Evolutionary conservation across 306 rosid species (phyloP).

Genomic region (Vigna nakashimae): DNA sequence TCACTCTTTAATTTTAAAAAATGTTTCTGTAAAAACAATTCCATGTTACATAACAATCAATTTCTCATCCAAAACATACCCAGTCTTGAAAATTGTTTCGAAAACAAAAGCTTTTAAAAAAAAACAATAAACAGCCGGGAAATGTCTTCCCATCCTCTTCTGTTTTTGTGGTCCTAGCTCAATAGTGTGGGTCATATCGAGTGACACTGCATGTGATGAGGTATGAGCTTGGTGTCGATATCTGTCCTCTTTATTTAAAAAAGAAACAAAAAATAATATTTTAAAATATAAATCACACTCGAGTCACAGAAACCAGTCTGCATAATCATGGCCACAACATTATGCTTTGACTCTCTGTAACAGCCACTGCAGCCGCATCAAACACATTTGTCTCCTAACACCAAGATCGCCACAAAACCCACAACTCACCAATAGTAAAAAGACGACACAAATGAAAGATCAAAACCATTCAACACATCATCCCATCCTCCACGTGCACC

Average conservation of each 20-base stretch:
- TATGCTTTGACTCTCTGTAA: background rate
- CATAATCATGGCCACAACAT: background rate
- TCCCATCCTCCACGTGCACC: slow-evolving; percentile 33
- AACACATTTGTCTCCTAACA: background rate
- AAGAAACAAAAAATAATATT: no score
- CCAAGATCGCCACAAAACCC: slow-evolving; percentile 12
- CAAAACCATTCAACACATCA: slow-evolving; percentile 28
- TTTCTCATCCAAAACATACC: background rate
- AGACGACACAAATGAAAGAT: background rate
- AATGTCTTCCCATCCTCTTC: background rate
- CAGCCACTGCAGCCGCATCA: background rate
- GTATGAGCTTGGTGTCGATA: background rate
- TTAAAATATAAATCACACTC: no score
- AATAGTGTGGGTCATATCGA: background rate
- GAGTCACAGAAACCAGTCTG: no score
- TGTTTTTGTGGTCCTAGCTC: background rate
- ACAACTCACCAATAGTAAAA: background rate
- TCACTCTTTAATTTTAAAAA: background rate
- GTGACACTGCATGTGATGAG: background rate
- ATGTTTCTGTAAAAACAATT: background rate
- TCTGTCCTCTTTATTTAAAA: background rate
- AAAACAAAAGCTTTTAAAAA: background rate
- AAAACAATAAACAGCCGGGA: background rate
- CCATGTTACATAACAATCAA: background rate
- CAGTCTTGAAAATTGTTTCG: background rate